phyloP scores from a whole-genome alignment of 2,329 filamentous ascomycete genomes.

The Dichotomopilus funicola region DNA sequence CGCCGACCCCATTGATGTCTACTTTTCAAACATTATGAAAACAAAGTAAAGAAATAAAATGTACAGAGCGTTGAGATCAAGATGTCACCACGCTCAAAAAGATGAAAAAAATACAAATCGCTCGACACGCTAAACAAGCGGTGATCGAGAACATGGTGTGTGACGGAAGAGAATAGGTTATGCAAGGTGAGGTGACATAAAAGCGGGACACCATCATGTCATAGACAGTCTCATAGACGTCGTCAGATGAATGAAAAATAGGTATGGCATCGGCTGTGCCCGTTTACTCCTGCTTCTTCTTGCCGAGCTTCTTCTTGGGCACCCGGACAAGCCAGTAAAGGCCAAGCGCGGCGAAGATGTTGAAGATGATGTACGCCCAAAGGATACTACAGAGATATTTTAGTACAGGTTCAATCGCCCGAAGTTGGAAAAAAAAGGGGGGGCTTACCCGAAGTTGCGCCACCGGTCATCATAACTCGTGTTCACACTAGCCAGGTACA shows the following conservation, averaged over 20 bases:
- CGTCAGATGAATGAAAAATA: constrained; percentile 33
- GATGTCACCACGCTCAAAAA: neutral
- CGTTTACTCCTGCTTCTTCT: constrained; percentile 20
- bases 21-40: neutral
- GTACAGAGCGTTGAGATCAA: neutral
- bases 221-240: neutral
- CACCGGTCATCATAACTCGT: constrained; percentile 54
- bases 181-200: too few relatives aligned
- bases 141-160: constrained; percentile 40
- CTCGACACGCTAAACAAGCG: constrained; percentile 2
- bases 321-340: constrained; percentile 42
- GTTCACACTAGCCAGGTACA: constrained; percentile 41
- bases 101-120: neutral
- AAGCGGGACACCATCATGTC: neutral
- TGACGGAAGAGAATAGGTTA: neutral
- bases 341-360: constrained; percentile 40
- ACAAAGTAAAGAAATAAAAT: neutral
- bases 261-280: constrained; percentile 13
- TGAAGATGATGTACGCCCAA: constrained; percentile 43
- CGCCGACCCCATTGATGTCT: neutral
- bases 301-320: constrained; percentile 29
- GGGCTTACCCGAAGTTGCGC: constrained; percentile 53
- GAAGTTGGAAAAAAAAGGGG: neutral
- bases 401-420: neutral
- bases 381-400: constrained; percentile 1